Conservation (phyloP, 108 stramenopile species). For the Asterionellopsis glacialis region DNA sequence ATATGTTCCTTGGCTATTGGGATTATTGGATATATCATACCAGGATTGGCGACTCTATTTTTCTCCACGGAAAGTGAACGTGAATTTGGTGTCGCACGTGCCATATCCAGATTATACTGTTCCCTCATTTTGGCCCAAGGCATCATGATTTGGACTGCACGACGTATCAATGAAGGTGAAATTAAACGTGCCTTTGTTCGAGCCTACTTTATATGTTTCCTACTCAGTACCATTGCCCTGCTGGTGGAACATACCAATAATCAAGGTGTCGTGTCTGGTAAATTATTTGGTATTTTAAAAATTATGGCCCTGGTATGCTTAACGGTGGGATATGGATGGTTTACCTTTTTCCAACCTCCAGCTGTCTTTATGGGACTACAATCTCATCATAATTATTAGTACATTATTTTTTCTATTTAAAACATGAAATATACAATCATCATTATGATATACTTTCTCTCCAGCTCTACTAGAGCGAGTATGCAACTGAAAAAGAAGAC, state of each 20-base stretch:
- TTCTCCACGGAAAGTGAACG: constrained; percentile 42
- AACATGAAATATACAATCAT: too few relatives aligned
- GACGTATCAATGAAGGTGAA: constrained; percentile 50
- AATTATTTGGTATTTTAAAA: constrained; percentile 40
- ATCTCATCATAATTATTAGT: too few relatives aligned
- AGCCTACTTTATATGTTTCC: constrained; percentile 54
- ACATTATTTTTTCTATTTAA: too few relatives aligned
- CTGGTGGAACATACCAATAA: constrained; percentile 40
- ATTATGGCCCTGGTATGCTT: constrained; percentile 46
- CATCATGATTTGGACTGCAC: constrained; percentile 44
- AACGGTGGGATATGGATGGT: constrained; percentile 53
- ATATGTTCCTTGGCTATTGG: constrained; percentile 32
- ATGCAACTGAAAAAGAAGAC: too few relatives aligned
- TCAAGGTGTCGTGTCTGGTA: constrained; percentile 46
- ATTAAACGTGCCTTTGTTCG: constrained; percentile 50
- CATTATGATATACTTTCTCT: too few relatives aligned
- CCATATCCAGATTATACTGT: constrained; percentile 33
- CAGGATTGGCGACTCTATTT: constrained; percentile 20
- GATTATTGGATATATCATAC: constrained; percentile 32
- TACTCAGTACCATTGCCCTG: constrained; percentile 31
- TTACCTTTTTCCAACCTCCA: constrained; percentile 53
- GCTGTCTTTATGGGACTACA: constrained; percentile 27
- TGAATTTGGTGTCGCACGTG: constrained; percentile 37
- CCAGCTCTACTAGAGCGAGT: too few relatives aligned
- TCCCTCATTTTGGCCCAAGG: constrained; percentile 52